Conservation (phyloP, 2,329 filamentous ascomycete genomes). For the Cercospora canescens region DNA sequence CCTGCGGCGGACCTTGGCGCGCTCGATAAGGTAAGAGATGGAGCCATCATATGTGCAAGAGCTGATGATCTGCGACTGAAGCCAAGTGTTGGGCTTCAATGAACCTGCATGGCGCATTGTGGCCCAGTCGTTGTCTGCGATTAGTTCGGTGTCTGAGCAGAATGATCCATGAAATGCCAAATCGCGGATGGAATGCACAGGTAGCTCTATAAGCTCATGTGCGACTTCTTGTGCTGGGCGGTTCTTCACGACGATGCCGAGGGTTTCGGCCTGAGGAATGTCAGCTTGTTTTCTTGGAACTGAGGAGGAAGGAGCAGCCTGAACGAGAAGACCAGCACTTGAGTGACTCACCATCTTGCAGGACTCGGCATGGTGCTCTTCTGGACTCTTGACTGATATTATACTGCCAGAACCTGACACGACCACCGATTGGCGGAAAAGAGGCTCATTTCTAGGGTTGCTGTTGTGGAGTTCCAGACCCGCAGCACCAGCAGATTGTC, state of each 20-base stretch:
- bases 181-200: neutral
- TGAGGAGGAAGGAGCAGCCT: neutral
- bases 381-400: neutral
- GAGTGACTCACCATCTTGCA: neutral
- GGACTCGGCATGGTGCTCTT: neutral
- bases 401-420: neutral
- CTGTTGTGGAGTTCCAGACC: neutral
- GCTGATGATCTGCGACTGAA: neutral
- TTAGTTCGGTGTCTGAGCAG: neutral
- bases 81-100: neutral
- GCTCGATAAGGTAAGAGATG: neutral
- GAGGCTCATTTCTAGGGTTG: neutral
- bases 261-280: neutral
- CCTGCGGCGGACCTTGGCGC: neutral
- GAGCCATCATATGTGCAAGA: neutral
- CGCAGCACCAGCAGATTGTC: neutral
- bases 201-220: neutral
- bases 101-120: neutral
- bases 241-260: neutral
- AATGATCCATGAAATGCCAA: neutral
- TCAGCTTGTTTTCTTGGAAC: neutral
- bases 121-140: neutral
- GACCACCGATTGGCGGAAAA: neutral
- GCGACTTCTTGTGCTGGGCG: neutral
- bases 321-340: neutral